Percentiles rank a stretch among this genome's conserved stretches.
Conservation (phyloP, 371 early-diverging fungal species). For the Rhizopus sp. region DNA sequence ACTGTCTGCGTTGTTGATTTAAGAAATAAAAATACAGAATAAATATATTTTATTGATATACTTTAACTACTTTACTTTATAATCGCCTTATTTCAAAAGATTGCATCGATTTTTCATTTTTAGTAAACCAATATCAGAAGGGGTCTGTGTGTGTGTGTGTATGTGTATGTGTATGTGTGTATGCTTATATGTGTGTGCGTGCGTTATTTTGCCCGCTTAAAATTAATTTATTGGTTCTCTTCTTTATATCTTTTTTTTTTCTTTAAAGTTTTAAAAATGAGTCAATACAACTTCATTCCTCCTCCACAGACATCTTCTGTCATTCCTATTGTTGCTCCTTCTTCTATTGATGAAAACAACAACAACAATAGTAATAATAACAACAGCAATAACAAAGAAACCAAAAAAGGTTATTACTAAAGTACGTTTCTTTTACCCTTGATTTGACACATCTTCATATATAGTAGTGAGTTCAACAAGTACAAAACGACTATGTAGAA, state of each 20-base stretch:
- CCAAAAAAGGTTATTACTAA: constrained; percentile 4
- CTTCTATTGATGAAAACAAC: constrained; percentile 18
- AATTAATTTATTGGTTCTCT: constrained; percentile 2
- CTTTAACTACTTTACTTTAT: too few relatives aligned
- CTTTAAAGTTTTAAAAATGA: background rate
- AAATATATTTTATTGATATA: background rate
- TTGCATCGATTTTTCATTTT: too few relatives aligned
- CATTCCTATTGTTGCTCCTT: constrained; percentile 56
- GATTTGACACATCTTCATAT: constrained; percentile 1
- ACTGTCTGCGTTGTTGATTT: too few relatives aligned
- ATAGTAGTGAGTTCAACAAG: constrained; percentile 20
- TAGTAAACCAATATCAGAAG: too few relatives aligned
- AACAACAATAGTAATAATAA: constrained; percentile 10
- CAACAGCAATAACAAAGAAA: constrained; percentile 23
- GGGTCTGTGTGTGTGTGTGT: constrained; percentile 3
- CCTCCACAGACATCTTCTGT: constrained; percentile 38
- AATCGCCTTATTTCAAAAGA: too few relatives aligned
- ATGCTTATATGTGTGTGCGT: constrained; percentile 22
- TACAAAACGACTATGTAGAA: constrained; percentile 70
- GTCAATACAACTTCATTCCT: constrained; percentile 2
- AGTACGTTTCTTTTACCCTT: background rate
- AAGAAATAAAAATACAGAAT: background rate
- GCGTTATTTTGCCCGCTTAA: background rate
- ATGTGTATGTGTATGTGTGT: background rate
- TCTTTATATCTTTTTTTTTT: constrained; percentile 6